phyloP scores from a whole-genome alignment of 148 eudicot genomes.

The Linanthus parryae region DNA sequence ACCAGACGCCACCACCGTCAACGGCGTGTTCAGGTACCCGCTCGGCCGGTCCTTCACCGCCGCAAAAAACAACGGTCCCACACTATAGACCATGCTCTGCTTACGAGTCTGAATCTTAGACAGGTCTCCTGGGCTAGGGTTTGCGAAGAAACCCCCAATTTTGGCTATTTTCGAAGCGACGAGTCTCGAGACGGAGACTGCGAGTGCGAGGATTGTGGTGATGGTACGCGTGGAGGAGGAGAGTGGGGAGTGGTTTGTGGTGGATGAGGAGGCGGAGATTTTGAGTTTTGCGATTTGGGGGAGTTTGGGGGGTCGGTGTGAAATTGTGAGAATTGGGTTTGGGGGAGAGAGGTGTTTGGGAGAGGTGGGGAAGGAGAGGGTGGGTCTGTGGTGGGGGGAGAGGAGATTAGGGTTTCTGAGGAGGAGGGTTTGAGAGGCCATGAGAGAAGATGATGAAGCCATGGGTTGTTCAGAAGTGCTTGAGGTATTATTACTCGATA shows the following conservation, averaged over 20 bases:
- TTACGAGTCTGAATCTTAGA: conserved; percentile 11
- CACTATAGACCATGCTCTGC: conserved; percentile 22
- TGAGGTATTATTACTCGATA: no score
- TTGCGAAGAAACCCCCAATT: conserved; percentile 11
- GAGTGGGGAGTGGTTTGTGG: conserved; percentile 16
- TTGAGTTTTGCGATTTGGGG: conserved; percentile 3
- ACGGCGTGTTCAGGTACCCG: conserved; percentile 47
- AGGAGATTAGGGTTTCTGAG: conserved; percentile 17
- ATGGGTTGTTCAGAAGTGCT: no score
- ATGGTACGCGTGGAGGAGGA: conserved; percentile 35
- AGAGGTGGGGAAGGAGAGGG: conserved; percentile 14
- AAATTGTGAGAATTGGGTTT: conserved; percentile 9
- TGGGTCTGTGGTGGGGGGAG: neutral
- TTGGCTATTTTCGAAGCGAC: conserved; percentile 20
- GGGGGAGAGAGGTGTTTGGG: conserved; percentile 8
- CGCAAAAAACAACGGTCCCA: conserved; percentile 59
- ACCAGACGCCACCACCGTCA: conserved; percentile 55
- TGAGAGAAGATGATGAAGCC: conserved; percentile 11
- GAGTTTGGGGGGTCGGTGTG: neutral
- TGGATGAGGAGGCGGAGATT: conserved; percentile 8
- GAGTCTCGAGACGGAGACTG: conserved; percentile 26
- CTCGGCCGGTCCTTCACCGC: conserved; percentile 30
- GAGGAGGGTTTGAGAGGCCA: conserved; percentile 24
- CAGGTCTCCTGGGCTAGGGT: conserved; percentile 16
- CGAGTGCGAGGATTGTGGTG: conserved; percentile 32